Evolutionary conservation across 2,329 filamentous ascomycete genomes (phyloP), one percentile per base, ranked within the genome.

Genomic region (Aspergillus sp.): DNA sequence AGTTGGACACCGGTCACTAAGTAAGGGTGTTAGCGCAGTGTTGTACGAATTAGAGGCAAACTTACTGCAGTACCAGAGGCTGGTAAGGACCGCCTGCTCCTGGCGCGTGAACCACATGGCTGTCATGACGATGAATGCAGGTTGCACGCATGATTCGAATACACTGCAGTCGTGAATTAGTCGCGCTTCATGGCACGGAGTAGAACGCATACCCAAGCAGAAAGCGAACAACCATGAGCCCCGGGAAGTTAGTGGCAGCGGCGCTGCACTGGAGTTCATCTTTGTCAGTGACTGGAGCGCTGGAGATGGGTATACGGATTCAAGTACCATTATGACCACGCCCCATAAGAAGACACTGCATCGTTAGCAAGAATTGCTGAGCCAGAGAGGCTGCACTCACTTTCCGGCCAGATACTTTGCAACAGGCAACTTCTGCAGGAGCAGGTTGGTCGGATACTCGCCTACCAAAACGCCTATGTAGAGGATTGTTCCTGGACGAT

Each of bases 101-200:
- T 86, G 81, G 34, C 85, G 79, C 51, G 81, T 83, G 70, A 89
- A 90, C 87, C 87, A 89, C 76, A 88, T 87, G 20, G 80, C 78
- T 0, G 82, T 86, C 58, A 65, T 69, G 7, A 41, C 9, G 43
- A 53, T 15, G 20, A 55, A 20, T 22, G 42, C 17, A 13, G 43
- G 51, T 6, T 81, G 78, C 58, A 78, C 80, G 62, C 79, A 48
- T 20, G 49, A 24, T 9, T 48, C 34, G 12, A 50, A 41, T 11
- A 45, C n/a, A 32, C 34, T 24, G 22, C 22, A 2, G 22, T 24
- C 5, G 22, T 24, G 0, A 24, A 7, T 24, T 24, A 24, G 22
- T 53, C 13, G 7, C 2, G 8, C 15, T n/a, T 48, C 8, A 43
- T n/a, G 42, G 5, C n/a, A 18, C 7, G 13, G 0, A 18, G 20